These are phyloP conservation scores for Hymenoscyphus salicellus DNA, from an alignment of 2,329 filamentous ascomycete genomes.

Conservation along the genomic window DNA sequence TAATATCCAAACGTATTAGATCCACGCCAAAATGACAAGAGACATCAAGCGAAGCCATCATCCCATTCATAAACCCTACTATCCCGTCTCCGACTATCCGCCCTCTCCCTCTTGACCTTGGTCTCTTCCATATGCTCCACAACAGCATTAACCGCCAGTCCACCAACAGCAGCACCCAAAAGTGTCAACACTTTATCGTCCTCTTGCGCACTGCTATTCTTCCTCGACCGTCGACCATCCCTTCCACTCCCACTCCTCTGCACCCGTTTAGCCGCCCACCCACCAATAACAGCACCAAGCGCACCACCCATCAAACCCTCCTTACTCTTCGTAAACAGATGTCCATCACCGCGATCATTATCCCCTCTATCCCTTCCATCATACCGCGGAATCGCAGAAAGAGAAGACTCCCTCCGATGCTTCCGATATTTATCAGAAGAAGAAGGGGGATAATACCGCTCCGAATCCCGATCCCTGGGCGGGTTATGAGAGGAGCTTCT, in stretches of 20 bases:
- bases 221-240: background rate
- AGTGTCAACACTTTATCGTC: constrained; percentile 13
- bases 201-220: constrained; percentile 1
- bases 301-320: constrained; percentile 12
- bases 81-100: background rate
- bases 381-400: background rate
- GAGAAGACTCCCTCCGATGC: background rate
- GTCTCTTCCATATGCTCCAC: constrained; percentile 13
- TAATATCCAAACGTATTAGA: background rate
- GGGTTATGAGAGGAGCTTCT: constrained; percentile 10
- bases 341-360: background rate
- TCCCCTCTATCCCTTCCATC: background rate
- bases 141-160: constrained; percentile 15
- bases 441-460: background rate
- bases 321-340: constrained; percentile 13
- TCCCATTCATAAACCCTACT: constrained; percentile 13
- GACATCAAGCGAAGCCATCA: constrained; percentile 10
- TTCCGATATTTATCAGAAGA: background rate
- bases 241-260: constrained; percentile 2
- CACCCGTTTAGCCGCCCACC: constrained; percentile 11
- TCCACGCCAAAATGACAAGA: background rate
- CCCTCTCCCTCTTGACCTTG: constrained; percentile 6
- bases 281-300: constrained; percentile 12
- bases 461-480: background rate
- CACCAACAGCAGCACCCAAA: constrained; percentile 16